Conservation (phyloP, 1,284 basidiomycete species). For the Veloporphyrellus conicus region DNA sequence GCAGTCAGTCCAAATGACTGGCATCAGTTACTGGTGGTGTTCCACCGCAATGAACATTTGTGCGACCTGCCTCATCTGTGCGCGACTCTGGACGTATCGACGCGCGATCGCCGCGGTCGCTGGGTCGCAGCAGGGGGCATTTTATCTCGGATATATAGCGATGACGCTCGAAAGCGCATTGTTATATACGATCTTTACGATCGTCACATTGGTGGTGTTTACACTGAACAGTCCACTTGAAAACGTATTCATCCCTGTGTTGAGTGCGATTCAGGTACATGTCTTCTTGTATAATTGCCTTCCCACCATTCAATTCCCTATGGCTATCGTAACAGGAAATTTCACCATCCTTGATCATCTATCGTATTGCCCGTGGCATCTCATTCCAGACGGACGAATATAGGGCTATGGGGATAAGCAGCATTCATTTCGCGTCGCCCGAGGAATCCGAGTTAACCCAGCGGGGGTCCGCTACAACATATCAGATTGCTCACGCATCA, state of each 20-base stretch:
- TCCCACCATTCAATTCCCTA: neutral
- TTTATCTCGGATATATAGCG: slow-evolving; percentile 22
- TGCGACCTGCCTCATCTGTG: slow-evolving; percentile 12
- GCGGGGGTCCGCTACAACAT: neutral
- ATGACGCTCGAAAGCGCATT: slow-evolving; percentile 26
- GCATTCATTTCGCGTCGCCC: neutral
- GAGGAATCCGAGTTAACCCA: neutral
- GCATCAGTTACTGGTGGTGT: slow-evolving; percentile 16
- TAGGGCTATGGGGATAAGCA: neutral
- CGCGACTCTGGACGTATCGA: slow-evolving; percentile 16
- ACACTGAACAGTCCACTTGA: slow-evolving; percentile 15
- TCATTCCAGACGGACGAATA: neutral
- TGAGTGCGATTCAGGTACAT: slow-evolving; percentile 20
- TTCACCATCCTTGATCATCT: neutral
- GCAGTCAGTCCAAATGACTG: slow-evolving; percentile 13
- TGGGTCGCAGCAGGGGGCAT: slow-evolving; percentile 11
- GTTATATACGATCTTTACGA: slow-evolving; percentile 17
- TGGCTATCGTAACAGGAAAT: neutral
- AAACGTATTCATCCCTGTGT: slow-evolving; percentile 19
- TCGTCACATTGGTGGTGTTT: slow-evolving; percentile 16
- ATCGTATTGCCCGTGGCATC: neutral
- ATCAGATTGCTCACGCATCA: neutral
- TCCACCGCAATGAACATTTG: slow-evolving; percentile 18
- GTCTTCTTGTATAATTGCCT: neutral
- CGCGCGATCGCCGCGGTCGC: slow-evolving; percentile 6